Evolutionary conservation across 75 land plant genomes (phyloP), one percentile per base, ranked within the genome.

Genomic region (Sequoiadendron giganteum): DNA sequence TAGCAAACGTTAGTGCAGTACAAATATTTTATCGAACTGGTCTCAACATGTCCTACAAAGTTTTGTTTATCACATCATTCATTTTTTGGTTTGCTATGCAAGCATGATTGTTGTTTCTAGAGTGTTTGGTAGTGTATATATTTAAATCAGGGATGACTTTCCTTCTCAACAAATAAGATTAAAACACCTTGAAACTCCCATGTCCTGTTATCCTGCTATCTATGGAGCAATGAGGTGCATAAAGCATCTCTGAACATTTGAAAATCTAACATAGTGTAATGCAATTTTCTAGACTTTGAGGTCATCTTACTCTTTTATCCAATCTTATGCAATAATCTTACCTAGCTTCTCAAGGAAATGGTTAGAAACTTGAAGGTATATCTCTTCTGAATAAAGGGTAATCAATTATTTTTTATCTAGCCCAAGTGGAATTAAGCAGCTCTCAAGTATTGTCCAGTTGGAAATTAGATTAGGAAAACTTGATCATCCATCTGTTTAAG

Each of bases 71-170:
- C 28, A 65, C 25, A 65, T 25, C 7, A 65, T 25, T 65, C 28
- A 25, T 65, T 65, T 25, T n/a, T n/a, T 65, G 70, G 28, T 65
- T 21, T 65, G 70, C 70, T 65, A 65, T 65, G 21, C 70, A 65
- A 65, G 70, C 70, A 65, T 65, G 70, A 65, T 65, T 25, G 70
- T 65, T 65, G n/a, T 65, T 65, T 65, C 70, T n/a, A 65, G 70
- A 25, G n/a, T 65, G 70, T 21, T 65, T 65, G 70, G 28, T 25
- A 58, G 25, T 58, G 65, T 25, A 58, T 58, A 58, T 58, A 25
- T 58, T 28, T 58, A 58, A 19, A 58, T 25, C 65, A 58, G 21
- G 65, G 6, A 58, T 19, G 65, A 4, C 3, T 58, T 58, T 58
- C 28, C 5, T 58, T 58, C 61, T 56, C 1, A 55, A 56, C 61